Percentiles rank a stretch among this genome's conserved stretches.
phyloP scores from a whole-genome alignment of 148 eudicot species.

The Cornus suecica region DNA sequence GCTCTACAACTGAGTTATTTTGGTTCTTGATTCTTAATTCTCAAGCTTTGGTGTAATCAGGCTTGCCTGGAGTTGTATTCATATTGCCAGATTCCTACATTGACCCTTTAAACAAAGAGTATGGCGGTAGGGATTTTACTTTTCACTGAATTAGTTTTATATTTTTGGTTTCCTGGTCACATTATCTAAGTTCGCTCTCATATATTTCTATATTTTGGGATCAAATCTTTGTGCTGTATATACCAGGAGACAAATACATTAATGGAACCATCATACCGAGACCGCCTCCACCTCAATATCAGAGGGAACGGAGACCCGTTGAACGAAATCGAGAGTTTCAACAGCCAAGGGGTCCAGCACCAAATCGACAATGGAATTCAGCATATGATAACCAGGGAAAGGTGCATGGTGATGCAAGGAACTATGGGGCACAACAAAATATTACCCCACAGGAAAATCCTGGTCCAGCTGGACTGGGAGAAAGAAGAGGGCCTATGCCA shows the following conservation, averaged over 20 bases:
- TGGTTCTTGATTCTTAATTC: constrained; percentile 3
- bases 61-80: constrained; percentile 80
- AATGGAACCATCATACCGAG: constrained; percentile 84
- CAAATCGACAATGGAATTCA: constrained; percentile 31
- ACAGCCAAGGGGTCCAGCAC: constrained; percentile 32
- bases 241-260: constrained; percentile 80
- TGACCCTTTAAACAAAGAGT: constrained; percentile 91
- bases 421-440: constrained; percentile 30
- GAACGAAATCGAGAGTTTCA: constrained; percentile 30
- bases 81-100: constrained; percentile 94
- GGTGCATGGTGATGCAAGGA: constrained; percentile 38
- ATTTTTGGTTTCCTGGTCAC: background rate
- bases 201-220: background rate
- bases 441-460: constrained; percentile 29
- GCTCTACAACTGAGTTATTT: background rate
- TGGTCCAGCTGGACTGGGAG: constrained; percentile 38
- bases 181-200: background rate
- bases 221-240: constrained; percentile 9
- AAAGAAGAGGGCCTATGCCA: constrained; percentile 30
- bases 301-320: constrained; percentile 38
- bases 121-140: constrained; percentile 62
- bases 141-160: background rate
- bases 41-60: constrained; percentile 29
- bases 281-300: constrained; percentile 83
- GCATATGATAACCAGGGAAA: constrained; percentile 39